Evolutionary conservation across 495 filamentous ascomycete species (phyloP).

Genomic region (Lophiotrema nucula): DNA sequence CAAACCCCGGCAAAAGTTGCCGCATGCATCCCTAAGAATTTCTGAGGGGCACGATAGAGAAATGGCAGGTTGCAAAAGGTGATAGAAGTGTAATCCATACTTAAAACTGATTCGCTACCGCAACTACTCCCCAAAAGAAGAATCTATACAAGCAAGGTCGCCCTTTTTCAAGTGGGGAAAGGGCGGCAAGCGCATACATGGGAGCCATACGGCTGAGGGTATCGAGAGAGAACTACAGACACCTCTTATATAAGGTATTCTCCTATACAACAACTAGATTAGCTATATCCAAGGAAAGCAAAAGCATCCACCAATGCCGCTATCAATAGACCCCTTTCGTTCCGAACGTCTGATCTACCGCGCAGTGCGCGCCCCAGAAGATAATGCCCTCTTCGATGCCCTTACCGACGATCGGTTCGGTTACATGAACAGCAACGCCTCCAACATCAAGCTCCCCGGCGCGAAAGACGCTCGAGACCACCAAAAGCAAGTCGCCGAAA

Average conservation of each 20-base stretch:
- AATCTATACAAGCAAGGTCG: no score
- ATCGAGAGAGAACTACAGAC: not conserved
- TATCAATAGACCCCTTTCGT: conserved; percentile 20
- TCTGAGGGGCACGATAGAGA: no score
- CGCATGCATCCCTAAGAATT: no score
- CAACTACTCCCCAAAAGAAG: no score
- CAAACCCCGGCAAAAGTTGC: no score
- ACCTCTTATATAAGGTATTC: not conserved
- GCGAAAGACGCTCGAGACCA: conserved; percentile 26
- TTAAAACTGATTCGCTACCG: no score
- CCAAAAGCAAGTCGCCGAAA: conserved; percentile 31
- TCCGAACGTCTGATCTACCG: conserved; percentile 42
- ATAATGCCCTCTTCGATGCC: conserved; percentile 45
- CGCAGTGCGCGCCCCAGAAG: conserved; percentile 9
- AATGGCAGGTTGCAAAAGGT: no score
- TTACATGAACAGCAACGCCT: conserved; percentile 30
- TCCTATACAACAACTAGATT: not conserved
- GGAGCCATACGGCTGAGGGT: not conserved
- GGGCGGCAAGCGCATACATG: not conserved
- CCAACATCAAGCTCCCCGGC: conserved; percentile 22
- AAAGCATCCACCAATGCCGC: not conserved
- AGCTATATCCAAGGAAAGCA: not conserved
- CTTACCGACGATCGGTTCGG: conserved; percentile 44
- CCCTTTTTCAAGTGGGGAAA: not conserved
- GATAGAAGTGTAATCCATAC: no score